Evolutionary conservation across 495 filamentous ascomycete species (phyloP).

Genomic region (Hypoxylon rickii): DNA sequence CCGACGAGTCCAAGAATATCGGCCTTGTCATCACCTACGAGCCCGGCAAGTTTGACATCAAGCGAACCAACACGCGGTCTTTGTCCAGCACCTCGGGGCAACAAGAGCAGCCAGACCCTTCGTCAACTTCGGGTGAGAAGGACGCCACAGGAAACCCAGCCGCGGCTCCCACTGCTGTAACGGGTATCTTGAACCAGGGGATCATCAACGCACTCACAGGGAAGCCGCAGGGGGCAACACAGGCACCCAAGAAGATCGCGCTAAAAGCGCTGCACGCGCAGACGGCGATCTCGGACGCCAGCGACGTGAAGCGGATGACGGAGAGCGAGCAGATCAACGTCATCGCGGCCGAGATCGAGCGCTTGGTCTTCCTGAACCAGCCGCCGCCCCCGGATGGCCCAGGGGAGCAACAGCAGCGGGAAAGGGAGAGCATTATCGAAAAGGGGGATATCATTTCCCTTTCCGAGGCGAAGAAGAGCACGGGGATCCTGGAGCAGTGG

Average conservation of each 20-base stretch:
- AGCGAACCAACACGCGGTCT: conserved; percentile 82
- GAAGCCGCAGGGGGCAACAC: conserved; percentile 29
- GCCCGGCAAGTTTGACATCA: conserved; percentile 66
- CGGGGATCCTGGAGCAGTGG: conserved; percentile 81
- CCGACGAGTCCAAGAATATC: conserved; percentile 77
- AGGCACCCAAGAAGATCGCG: conserved; percentile 46
- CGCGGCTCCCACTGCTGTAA: conserved; percentile 12
- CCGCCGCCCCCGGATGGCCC: conserved; percentile 26
- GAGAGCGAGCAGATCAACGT: conserved; percentile 71
- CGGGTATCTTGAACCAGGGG: conserved; percentile 24
- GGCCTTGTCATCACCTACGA: conserved; percentile 80
- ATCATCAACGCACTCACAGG: conserved; percentile 33
- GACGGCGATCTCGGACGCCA: conserved; percentile 52
- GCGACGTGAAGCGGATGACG: conserved; percentile 53
- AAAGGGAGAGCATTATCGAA: conserved; percentile 56
- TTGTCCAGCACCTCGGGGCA: conserved; percentile 61
- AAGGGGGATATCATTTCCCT: conserved; percentile 78
- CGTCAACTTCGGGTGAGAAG: conserved; percentile 25
- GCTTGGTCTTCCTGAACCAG: conserved; percentile 45
- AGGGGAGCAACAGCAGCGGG: conserved; percentile 37
- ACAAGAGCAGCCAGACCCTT: no score
- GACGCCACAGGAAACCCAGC: conserved; percentile 13
- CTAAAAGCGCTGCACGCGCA: conserved; percentile 66
- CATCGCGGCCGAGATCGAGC: conserved; percentile 67
- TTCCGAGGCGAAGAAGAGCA: conserved; percentile 84